phyloP scores from a whole-genome alignment of 169 alveolate species.

The Plasmodium knowlesi region DNA sequence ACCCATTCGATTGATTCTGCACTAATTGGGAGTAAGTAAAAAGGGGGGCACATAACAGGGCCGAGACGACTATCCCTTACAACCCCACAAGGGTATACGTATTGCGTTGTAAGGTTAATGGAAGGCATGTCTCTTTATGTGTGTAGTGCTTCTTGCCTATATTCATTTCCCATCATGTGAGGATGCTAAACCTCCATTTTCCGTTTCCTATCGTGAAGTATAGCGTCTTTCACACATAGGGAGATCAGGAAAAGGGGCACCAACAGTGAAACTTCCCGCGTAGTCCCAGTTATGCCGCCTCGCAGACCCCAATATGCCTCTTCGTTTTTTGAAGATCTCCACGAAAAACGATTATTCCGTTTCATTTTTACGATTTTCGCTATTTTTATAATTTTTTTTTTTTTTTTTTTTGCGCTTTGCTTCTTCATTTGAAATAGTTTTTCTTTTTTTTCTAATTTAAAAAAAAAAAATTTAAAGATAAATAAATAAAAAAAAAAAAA shows the following conservation, averaged over 20 bases:
- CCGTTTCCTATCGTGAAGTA: neutral
- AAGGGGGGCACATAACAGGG: neutral
- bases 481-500: slow-evolving; percentile 23
- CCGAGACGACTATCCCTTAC: neutral
- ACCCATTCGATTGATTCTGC: neutral
- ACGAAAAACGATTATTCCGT: neutral
- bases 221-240: neutral
- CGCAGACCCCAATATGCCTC: neutral
- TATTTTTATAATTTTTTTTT: neutral
- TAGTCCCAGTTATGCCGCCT: neutral
- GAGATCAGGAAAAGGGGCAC: neutral
- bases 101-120: neutral
- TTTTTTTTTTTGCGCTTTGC: neutral
- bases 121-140: neutral
- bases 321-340: neutral
- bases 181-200: neutral
- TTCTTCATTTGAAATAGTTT: neutral
- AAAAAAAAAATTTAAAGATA: slow-evolving; percentile 25
- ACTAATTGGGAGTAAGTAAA: neutral
- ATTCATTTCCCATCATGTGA: neutral
- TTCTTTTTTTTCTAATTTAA: slow-evolving; percentile 13
- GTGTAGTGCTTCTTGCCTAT: neutral
- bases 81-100: neutral
- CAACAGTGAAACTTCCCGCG: neutral
- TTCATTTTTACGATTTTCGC: neutral